Conservation (phyloP, 2,329 filamentous ascomycete genomes). For the Curvularia hawaiiensis region DNA sequence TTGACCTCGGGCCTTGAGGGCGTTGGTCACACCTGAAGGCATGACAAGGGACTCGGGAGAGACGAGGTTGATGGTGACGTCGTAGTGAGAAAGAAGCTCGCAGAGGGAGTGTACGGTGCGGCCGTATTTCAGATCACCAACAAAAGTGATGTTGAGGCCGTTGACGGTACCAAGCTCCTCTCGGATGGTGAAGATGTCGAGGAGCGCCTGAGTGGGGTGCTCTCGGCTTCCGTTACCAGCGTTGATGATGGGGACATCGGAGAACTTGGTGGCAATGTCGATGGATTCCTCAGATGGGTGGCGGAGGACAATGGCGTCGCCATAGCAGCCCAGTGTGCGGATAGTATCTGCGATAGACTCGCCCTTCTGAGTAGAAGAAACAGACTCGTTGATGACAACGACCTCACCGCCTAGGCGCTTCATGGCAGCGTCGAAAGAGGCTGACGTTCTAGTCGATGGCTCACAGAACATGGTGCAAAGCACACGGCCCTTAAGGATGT, state of each 20-base stretch:
- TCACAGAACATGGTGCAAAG: slow-evolving; percentile 97
- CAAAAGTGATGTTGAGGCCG: slow-evolving; percentile 93
- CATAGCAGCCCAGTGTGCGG: slow-evolving; percentile 91
- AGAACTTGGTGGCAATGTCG: slow-evolving; percentile 82
- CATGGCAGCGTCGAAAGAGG: slow-evolving; percentile 98
- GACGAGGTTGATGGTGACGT: slow-evolving; percentile 91
- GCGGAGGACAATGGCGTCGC: slow-evolving; percentile 92
- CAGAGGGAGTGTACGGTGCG: slow-evolving; percentile 94
- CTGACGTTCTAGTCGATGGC: slow-evolving; percentile 92
- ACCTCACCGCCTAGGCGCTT: slow-evolving; percentile 92
- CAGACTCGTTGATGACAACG: slow-evolving; percentile 77
- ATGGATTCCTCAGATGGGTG: slow-evolving; percentile 85
- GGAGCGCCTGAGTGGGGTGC: slow-evolving; percentile 96
- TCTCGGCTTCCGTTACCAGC: slow-evolving; percentile 95
- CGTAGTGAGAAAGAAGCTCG: slow-evolving; percentile 93
- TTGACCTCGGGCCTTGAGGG: slow-evolving; percentile 75
- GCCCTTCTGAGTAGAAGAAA: slow-evolving; percentile 92
- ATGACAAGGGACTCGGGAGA: slow-evolving; percentile 79
- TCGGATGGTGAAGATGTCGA: slow-evolving; percentile 97
- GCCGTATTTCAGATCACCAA: slow-evolving; percentile 90
- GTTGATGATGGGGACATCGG: slow-evolving; percentile 92
- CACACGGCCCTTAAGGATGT: slow-evolving; percentile 83
- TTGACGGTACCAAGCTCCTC: slow-evolving; percentile 96
- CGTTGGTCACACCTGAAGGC: slow-evolving; percentile 73
- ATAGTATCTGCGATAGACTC: slow-evolving; percentile 93